Conservation (phyloP, 202 grass and related monocot genomes). For the Musa balbisiana region DNA sequence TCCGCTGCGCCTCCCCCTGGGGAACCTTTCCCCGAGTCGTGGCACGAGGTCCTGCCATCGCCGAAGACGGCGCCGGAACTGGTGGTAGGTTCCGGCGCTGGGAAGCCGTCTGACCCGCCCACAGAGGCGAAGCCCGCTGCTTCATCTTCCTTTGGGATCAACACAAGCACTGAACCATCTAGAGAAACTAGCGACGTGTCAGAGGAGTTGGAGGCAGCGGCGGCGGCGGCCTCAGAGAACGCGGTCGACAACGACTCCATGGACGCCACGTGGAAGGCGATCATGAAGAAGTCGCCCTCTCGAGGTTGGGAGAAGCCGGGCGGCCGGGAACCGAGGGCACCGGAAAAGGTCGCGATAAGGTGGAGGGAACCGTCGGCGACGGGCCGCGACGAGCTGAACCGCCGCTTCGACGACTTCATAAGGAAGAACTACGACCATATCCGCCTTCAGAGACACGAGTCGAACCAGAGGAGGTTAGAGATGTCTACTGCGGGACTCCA, state of each 20-base stretch:
- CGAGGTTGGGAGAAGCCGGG: neutral
- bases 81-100: neutral
- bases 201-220: neutral
- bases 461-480: neutral
- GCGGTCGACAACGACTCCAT: neutral
- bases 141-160: neutral
- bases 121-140: neutral
- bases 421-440: slow-evolving; percentile 9
- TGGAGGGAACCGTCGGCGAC: neutral
- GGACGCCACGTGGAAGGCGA: slow-evolving; percentile 15
- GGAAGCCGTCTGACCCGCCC: neutral
- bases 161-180: neutral
- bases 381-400: slow-evolving; percentile 7
- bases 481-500: neutral
- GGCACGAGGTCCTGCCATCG: neutral
- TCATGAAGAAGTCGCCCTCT: slow-evolving; percentile 9
- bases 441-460: slow-evolving; percentile 5
- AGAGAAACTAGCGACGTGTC: neutral
- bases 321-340: neutral
- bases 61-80: neutral
- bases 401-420: slow-evolving; percentile 18
- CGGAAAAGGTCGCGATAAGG: neutral
- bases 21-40: neutral
- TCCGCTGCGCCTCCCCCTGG: neutral
- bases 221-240: neutral